Conservation (phyloP, 2,329 filamentous ascomycete species). For the Chaetomiaceae sp. region DNA sequence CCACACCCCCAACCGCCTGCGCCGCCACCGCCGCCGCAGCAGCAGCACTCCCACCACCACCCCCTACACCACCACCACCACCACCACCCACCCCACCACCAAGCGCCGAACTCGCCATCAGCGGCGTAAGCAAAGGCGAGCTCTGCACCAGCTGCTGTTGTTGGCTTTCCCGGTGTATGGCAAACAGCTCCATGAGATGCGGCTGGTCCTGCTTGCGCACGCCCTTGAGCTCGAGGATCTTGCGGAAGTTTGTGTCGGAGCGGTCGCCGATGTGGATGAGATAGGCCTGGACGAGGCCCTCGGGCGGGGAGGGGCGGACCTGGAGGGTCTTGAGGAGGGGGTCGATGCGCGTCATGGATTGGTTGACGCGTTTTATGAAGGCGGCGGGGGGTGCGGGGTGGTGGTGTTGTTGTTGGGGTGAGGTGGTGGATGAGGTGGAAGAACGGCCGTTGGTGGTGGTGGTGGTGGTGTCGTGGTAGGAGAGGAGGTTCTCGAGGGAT, state of each 20-base stretch:
- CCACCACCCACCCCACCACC: not conserved
- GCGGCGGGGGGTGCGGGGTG: slow-evolving; percentile 44
- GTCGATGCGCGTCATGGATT: slow-evolving; percentile 81
- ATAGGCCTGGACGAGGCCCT: slow-evolving; percentile 94
- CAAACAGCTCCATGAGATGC: slow-evolving; percentile 81
- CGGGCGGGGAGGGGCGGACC: slow-evolving; percentile 83
- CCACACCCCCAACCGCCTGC: too few relatives aligned
- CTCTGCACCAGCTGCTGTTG: slow-evolving; percentile 64
- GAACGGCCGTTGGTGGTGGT: slow-evolving; percentile 30
- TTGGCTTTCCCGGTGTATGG: slow-evolving; percentile 67
- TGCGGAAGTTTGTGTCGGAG: slow-evolving; percentile 91
- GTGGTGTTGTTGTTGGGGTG: slow-evolving; percentile 32
- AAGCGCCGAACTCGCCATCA: slow-evolving; percentile 43
- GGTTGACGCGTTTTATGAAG: slow-evolving; percentile 82
- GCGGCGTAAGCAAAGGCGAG: slow-evolving; percentile 66
- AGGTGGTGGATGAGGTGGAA: slow-evolving; percentile 30
- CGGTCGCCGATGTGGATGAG: slow-evolving; percentile 94
- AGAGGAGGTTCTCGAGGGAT: slow-evolving; percentile 67
- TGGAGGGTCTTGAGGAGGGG: slow-evolving; percentile 94
- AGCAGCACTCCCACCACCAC: slow-evolving; percentile 15
- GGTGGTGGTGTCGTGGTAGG: slow-evolving; percentile 44
- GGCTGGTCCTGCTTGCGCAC: slow-evolving; percentile 79
- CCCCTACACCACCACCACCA: slow-evolving; percentile 7
- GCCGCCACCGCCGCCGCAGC: slow-evolving; percentile 30
- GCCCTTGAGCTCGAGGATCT: slow-evolving; percentile 93